phyloP scores from a whole-genome alignment of 2,329 filamentous ascomycete species.

The Phyllosticta ampelicida region DNA sequence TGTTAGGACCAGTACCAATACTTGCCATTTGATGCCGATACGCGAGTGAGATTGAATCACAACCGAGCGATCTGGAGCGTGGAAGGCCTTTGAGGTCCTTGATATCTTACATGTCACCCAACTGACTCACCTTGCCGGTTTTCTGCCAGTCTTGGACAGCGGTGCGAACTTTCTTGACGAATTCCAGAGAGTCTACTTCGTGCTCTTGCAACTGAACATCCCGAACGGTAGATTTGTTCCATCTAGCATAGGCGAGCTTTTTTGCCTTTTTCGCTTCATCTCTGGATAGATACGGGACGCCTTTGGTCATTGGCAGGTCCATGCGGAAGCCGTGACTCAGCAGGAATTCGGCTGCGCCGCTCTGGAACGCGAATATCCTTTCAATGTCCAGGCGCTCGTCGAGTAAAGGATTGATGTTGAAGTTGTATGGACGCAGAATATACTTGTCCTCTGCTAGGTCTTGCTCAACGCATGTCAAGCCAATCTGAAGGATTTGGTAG shows the following conservation, averaged over 20 bases:
- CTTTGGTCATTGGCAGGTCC: slow-evolving; percentile 43
- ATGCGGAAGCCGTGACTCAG: slow-evolving; percentile 48
- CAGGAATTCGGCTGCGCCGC: slow-evolving; percentile 51
- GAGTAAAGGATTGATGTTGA: slow-evolving; percentile 49
- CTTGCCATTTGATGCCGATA: neutral
- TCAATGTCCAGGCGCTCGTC: slow-evolving; percentile 46
- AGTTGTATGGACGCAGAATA: slow-evolving; percentile 52
- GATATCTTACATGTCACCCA: neutral
- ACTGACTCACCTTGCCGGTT: slow-evolving; percentile 17
- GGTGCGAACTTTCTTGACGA: slow-evolving; percentile 36
- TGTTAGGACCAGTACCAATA: slow-evolving; percentile 34
- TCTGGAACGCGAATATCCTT: slow-evolving; percentile 49
- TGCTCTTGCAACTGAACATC: slow-evolving; percentile 42
- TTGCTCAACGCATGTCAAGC: slow-evolving; percentile 54
- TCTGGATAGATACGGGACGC: slow-evolving; percentile 52
- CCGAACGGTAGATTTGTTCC: slow-evolving; percentile 29
- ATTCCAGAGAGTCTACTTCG: slow-evolving; percentile 43
- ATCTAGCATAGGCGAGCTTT: slow-evolving; percentile 32
- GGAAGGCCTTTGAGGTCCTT: neutral
- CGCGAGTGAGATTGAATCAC: neutral
- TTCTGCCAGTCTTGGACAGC: slow-evolving; percentile 39
- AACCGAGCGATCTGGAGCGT: neutral
- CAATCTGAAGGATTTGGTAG: slow-evolving; percentile 55
- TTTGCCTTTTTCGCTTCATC: slow-evolving; percentile 44
- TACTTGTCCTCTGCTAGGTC: slow-evolving; percentile 44